These are phyloP conservation scores for Cucumis melo DNA, from an alignment of 306 rosid species.

Conservation along the genomic window DNA sequence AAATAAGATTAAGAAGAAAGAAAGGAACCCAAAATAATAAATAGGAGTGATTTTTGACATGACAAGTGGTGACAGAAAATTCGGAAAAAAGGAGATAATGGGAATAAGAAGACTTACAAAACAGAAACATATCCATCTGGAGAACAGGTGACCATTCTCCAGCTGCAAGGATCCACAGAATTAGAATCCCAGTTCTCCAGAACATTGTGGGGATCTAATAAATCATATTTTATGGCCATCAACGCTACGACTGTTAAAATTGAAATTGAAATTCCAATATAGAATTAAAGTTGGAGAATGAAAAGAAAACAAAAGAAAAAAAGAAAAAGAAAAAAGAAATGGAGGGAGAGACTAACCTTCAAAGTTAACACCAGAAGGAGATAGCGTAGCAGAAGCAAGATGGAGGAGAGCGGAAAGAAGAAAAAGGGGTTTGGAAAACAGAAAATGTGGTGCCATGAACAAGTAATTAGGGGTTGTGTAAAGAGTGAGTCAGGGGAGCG, in stretches of 20 bases:
- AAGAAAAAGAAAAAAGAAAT: neutral
- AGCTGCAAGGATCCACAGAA: slow-evolving; percentile 98
- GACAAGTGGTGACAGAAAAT: neutral
- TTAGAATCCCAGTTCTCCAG: slow-evolving; percentile 86
- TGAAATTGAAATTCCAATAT: neutral
- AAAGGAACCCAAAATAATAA: neutral
- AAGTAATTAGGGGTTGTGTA: slow-evolving; percentile 9
- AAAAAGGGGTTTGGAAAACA: slow-evolving; percentile 37
- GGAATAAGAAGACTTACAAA: slow-evolving; percentile 45
- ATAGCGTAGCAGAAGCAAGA: slow-evolving; percentile 65
- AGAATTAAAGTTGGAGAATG: neutral
- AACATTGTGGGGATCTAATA: slow-evolving; percentile 81
- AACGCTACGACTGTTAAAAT: slow-evolving; percentile 67
- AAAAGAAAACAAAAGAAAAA: neutral
- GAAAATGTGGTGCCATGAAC: slow-evolving; percentile 26
- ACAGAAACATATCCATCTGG: slow-evolving; percentile 79
- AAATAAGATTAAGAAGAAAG: neutral
- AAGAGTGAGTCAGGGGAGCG: slow-evolving; percentile 11
- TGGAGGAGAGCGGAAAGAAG: slow-evolving; percentile 38
- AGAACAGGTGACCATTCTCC: slow-evolving; percentile 97
- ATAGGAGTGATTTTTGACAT: neutral
- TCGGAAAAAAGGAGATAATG: neutral
- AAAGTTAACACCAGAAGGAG: slow-evolving; percentile 90
- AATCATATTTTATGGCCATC: slow-evolving; percentile 59
- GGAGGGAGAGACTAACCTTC: slow-evolving; percentile 51